These are phyloP conservation scores for Coemansia sp. DNA, from an alignment of 192 early-diverging fungal genomes.

Conservation along the genomic window DNA sequence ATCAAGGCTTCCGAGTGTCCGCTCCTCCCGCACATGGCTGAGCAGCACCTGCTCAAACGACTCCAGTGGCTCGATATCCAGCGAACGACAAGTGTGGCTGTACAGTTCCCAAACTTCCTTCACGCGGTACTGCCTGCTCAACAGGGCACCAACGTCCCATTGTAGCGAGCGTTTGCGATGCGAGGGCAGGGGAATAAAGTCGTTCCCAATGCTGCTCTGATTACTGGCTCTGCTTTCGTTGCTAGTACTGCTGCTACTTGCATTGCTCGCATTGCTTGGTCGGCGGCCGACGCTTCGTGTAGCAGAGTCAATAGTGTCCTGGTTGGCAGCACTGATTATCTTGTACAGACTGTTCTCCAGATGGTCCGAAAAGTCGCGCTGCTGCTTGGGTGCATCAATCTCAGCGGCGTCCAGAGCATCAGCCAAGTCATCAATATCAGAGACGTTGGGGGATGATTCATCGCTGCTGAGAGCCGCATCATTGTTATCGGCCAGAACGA, in stretches of 20 bases:
- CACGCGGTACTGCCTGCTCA: constrained; percentile 39
- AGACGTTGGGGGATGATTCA: neutral
- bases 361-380: constrained; percentile 1
- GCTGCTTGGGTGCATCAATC: neutral
- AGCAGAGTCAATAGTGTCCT: neutral
- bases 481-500: neutral
- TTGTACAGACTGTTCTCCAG: constrained; percentile 6
- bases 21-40: constrained; percentile 40
- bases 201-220: neutral
- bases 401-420: neutral
- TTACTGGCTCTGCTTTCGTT: neutral
- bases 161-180: constrained; percentile 25
- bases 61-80: constrained; percentile 36
- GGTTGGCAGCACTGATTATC: constrained; percentile 7
- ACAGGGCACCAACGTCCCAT: constrained; percentile 47
- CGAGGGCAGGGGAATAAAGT: neutral
- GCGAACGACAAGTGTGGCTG: constrained; percentile 37
- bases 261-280: neutral
- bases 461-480: neutral
- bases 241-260: neutral
- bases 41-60: constrained; percentile 35
- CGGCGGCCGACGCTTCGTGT: neutral
- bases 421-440: neutral
- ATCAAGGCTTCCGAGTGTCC: constrained; percentile 36
- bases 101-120: constrained; percentile 50